Evolutionary conservation across 2,329 filamentous ascomycete species (phyloP), one percentile per base, ranked within the genome.

Genomic region (Colletotrichum destructivum): DNA sequence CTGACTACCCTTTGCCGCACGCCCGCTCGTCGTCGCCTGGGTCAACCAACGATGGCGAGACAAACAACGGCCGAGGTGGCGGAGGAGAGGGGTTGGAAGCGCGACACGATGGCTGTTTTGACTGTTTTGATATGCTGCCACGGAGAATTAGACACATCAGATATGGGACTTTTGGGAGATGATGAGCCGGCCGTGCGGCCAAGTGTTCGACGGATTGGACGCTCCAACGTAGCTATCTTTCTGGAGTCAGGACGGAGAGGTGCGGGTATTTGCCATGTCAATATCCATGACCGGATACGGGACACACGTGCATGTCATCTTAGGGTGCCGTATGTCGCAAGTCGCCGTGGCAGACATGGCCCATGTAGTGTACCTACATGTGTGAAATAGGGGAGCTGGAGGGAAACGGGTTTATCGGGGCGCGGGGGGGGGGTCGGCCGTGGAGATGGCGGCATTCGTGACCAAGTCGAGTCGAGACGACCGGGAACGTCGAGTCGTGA

Each of bases 281-380:
- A 23, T 16, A 57, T 7, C n/a, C 55, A 42, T 40, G 21, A n/a
- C 55, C 54, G 35, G 49, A 71, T 71, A 63, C 52, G 65, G 59
- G 21, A 63, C 69, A 60, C 52, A 63, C 52, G 69, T 71, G 69
- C 69, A 71, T 69, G 46, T 69, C 69, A 69, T 69, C 59, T 69
- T 54, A 59, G 40, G 54, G 54, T 21, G 56, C 55, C 42, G 65
- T 55, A 56, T 54, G 51, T 59, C 54, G 49, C 56, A 52, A 16
- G 12, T 26, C 23, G 49, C 26, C 35, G 8, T 52, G 21, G 49
- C 57, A 44, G 61, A 51, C 57, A 71, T 31, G 35, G n/a, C 42
- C 46, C 54, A 18, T 49, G 59, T 23, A 55, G 26, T 16, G 26
- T 18, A 31, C 23, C 4, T 47, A 9, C 35, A 69, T 60, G 54